Percentiles rank a stretch among this genome's conserved stretches.
Evolutionary conservation across 2,329 filamentous ascomycete species (phyloP).

Genomic region (Aspergillus viridinutans): DNA sequence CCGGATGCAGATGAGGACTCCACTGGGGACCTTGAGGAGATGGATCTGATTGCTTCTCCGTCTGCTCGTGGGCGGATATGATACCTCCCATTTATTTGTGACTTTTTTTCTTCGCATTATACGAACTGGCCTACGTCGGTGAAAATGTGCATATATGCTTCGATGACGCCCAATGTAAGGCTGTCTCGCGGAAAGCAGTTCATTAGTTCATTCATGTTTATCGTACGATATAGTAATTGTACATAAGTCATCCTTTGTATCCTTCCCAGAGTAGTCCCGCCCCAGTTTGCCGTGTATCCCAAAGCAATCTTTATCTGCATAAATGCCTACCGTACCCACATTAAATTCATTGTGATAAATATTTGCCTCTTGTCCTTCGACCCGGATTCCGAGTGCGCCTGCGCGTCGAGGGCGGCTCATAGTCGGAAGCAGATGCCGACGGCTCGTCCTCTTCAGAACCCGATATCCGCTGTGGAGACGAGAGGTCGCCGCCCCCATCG

Average conservation of each 20-base stretch:
- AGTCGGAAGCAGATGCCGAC: slow-evolving; percentile 14
- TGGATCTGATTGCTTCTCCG: slow-evolving; percentile 21
- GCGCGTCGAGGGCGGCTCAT: slow-evolving; percentile 17
- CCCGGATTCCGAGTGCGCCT: slow-evolving; percentile 19
- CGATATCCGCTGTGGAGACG: slow-evolving; percentile 6
- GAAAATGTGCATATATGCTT: background rate
- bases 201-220: background rate
- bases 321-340: background rate
- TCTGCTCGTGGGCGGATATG: slow-evolving; percentile 10
- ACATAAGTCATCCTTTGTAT: background rate
- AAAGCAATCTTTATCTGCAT: background rate
- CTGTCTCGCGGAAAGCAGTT: background rate
- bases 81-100: background rate
- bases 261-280: background rate
- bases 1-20: slow-evolving; percentile 19
- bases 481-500: slow-evolving; percentile 4
- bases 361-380: slow-evolving; percentile 1
- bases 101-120: background rate
- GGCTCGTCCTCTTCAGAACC: slow-evolving; percentile 1
- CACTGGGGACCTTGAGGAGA: slow-evolving; percentile 15
- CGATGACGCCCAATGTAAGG: background rate
- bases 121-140: no score
- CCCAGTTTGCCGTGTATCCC: background rate
- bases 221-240: background rate
- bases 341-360: background rate